A percentile compares a stretch with the other conserved stretches of the same genome.
Conservation (phyloP, 2,329 filamentous ascomycete genomes). For the Botrytis elliptica region DNA sequence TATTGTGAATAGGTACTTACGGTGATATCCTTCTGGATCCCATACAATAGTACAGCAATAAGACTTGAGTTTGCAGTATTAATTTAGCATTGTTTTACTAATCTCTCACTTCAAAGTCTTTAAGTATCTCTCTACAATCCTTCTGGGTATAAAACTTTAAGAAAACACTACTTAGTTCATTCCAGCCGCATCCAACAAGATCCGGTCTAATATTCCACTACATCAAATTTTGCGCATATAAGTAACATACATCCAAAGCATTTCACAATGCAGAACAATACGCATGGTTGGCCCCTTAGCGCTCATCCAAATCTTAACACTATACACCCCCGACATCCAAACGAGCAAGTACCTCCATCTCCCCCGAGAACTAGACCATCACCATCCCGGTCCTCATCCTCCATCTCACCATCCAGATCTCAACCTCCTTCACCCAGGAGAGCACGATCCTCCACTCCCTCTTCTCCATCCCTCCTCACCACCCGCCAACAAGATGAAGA, state of each 20-base stretch:
- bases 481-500: not conserved
- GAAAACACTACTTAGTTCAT: not conserved
- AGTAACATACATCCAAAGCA: not conserved
- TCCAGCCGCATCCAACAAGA: not conserved
- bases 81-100: not conserved
- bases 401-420: not conserved
- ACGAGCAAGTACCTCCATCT: not conserved
- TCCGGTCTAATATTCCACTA: not conserved
- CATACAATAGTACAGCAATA: not conserved
- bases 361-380: not conserved
- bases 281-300: too few species aligned
- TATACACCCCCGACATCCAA: not conserved
- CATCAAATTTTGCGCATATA: not conserved
- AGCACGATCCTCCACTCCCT: not conserved
- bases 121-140: not conserved
- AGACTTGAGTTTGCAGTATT: not conserved
- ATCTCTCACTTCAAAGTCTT: not conserved
- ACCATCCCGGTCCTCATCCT: not conserved
- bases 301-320: accelerated
- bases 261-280: not conserved
- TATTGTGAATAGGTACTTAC: not conserved
- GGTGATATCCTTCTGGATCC: not conserved
- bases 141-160: not conserved
- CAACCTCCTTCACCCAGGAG: not conserved
- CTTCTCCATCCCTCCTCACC: not conserved